A percentile compares a stretch with the other conserved stretches of the same genome.
These are phyloP conservation scores for Suillus weaverae DNA, from an alignment of 768 basidiomycete genomes.

Conservation along the genomic window DNA sequence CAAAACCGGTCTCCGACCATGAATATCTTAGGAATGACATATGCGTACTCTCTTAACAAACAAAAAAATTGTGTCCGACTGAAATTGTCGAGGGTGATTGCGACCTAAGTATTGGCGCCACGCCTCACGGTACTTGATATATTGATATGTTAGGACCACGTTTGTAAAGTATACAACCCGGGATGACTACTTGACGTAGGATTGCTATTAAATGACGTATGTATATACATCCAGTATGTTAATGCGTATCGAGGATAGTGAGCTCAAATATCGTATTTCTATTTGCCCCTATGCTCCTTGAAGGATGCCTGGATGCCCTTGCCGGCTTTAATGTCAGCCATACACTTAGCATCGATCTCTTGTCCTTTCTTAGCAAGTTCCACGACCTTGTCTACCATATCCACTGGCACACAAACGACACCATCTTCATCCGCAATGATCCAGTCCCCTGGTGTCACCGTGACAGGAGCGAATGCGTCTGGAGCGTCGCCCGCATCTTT, in stretches of 20 bases:
- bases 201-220: not conserved
- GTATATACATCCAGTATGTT: not conserved
- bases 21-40: conserved; percentile 6
- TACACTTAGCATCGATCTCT: conserved; percentile 68
- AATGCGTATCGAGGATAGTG: not conserved
- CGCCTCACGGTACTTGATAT: too few species aligned
- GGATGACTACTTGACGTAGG: not conserved
- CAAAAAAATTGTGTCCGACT: not conserved
- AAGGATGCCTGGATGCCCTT: conserved; percentile 78
- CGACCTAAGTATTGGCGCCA: too few species aligned
- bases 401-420: conserved; percentile 75
- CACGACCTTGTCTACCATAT: conserved; percentile 53
- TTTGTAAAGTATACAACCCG: not conserved
- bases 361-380: conserved; percentile 57
- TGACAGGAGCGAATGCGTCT: conserved; percentile 52
- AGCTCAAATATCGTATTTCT: conserved; percentile 22
- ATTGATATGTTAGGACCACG: not conserved
- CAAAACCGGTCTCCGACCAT: conserved; percentile 41
- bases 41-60: not conserved
- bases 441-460: conserved; percentile 74
- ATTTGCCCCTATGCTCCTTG: conserved; percentile 65
- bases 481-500: conserved; percentile 30
- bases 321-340: conserved; percentile 74
- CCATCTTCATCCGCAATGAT: conserved; percentile 89
- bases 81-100: not conserved